Evolutionary conservation across 306 rosid species (phyloP), one percentile per base, ranked within the genome.

Genomic region (Castanea sativa): DNA sequence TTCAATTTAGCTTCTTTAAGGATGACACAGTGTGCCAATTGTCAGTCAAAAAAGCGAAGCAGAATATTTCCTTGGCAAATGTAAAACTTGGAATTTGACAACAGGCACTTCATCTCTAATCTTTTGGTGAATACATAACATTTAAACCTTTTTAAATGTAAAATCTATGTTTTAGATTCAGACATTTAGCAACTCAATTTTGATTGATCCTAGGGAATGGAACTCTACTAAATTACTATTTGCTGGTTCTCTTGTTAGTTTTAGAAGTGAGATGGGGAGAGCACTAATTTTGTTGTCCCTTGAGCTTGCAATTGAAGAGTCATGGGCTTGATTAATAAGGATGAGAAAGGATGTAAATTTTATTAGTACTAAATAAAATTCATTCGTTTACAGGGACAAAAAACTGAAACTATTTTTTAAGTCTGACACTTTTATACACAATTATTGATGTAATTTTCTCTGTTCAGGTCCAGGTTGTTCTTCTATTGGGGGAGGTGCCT

Each of bases 401-500:
- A 5, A 21, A 15, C 11, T 20, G 59, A 71, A 55, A 27, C 74
- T 71, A 38, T 71, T 27, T 18, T 32, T 33, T 12, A 13, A 15
- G 11, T 16, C 27, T 63, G 49, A 27, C 14, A 16, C 61, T 69
- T 75, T n/a, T 75, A 3, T 19, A 59, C 73, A 16, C 43, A 64
- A 14, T 76, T 56, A 57, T 43, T 78, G 23, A 60, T 70, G 61
- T 4, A 85, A 81, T 25, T 14, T 35, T 30, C 19, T 5, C 38
- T 79, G 74, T 84, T 81, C 86, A 94, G 98, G 98, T 60, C 98
- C 98, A 0, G 97, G 98, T 69, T 94, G 98, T 77, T 94, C 98
- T 23, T 94, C 98, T 6, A 30, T 94, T 9, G 98, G 96, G 19
- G 98, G 97, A 57, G 98, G 98, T 32, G 98, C 97, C 32, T 94